Base-by-base conservation (phyloP, 2,329 filamentous ascomycete species). In the Clarireedia sp. region DNA sequence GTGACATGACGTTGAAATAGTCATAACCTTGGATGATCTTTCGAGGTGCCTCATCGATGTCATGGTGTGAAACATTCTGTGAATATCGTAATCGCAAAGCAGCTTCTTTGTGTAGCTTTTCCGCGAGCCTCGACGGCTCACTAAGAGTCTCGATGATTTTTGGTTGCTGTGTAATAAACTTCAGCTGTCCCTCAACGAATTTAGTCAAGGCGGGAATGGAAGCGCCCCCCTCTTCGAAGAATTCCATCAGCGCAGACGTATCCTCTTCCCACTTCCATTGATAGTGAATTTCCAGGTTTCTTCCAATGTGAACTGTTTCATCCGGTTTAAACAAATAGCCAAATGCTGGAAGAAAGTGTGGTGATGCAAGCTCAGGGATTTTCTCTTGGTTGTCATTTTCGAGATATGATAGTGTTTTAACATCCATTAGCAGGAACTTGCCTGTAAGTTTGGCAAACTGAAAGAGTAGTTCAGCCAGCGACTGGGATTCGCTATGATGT, bases 341-440 rank as follows among this genome's bases (percentile, higher is more conserved):
- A 40, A 82, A 70, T 1, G 75, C 72, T 23, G 71, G 63, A 10
- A 84, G 68, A 56, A 79, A 83, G 5, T 58, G 60, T 2, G 70
- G 68, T 6, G 74, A 78, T 33, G 73, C 67, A 26, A 77, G 66
- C 12, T 74, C 71, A 10, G 72, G 70, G 7, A 71, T 66, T 19
- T 64, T 64, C 3, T 64, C 60, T 8, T 68, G 47, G 8, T 62
- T 68, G 10, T 69, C 69, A 6, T 66, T 60, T 2, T 62, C 46
- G 17, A 57, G 60, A 19, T 55, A 51, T 16, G 56, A 38, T 24
- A 78, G 58, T 2, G 68, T 69, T 49, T 64, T 64, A 37, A 70
- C 61, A 62, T 85, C 82, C 58, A 81, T 67, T 14, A 70, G 65
- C 51, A 83, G 68, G 57, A 83, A 78, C 57, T 73, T 74, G 12